Base-by-base conservation (phyloP, 306 rosid genomes). In the Cucurbita moschata region DNA sequence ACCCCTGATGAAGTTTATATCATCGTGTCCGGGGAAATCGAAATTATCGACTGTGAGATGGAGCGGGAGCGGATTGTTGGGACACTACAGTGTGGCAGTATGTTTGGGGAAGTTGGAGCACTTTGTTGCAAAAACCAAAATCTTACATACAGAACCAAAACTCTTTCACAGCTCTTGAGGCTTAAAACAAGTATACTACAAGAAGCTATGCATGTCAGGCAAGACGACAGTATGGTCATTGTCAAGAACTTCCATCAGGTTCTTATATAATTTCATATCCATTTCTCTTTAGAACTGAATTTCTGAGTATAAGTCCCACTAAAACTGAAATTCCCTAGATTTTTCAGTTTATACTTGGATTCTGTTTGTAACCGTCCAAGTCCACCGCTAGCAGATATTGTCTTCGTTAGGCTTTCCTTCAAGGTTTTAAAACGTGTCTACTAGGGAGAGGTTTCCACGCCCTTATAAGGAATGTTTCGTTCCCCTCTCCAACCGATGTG, bases 1-100 rank as follows among this genome's bases (percentile, higher is more conserved):
- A 81, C 83, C 19, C 88, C 97, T 0, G 94, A 87, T 37, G 98
- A 94, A 65, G 85, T 90, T 71, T 94, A 94, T 81, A 84, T 94
- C 61, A 83, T 94, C 46, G 98, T 90, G 14, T 94, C 98, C 0
- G 97, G 98, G 39, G 95, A 94, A 84, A 87, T 90, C 50, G 97
- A 90, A 76, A 83, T 89, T 67, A 89, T 90, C 5, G 83, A 85
- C 37, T 65, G 63, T 46, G 89, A 70, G 9, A 82, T 40, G 74
- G 92, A 86, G 64, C 82, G 73, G 81, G 98, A 88, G 74, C 80
- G 18, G 44, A 57, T 69, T 51, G 79, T 86, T 35, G 97, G 97
- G 77, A 87, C 82, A 60, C 69, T 94, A 54, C 86, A 85, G 0
- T 60, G 83, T 11, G 85, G 82, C 10, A 93, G 89, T 81, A 87